These are phyloP conservation scores for Teunomyces aglyptinius DNA, from an alignment of 805 yeast species.

Conservation along the genomic window DNA sequence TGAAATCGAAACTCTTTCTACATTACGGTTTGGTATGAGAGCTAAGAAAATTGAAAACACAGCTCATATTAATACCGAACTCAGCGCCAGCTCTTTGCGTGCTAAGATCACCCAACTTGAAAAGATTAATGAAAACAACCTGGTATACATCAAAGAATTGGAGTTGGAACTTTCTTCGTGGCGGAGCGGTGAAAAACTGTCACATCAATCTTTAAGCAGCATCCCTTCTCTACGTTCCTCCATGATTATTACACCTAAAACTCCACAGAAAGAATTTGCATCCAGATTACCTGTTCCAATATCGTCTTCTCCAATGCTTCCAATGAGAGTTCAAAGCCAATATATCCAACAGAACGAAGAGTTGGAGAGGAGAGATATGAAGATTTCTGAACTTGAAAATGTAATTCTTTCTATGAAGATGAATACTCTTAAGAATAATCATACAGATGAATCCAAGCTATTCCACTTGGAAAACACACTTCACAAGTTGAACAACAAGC, in stretches of 20 bases:
- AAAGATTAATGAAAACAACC: conserved; percentile 27
- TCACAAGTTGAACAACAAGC: conserved; percentile 54
- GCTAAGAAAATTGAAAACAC: conserved; percentile 67
- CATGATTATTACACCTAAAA: conserved; percentile 9
- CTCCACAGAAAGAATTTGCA: conserved; percentile 13
- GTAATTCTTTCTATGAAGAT: conserved; percentile 28
- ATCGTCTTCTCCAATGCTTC: conserved; percentile 8
- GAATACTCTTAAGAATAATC: conserved; percentile 26
- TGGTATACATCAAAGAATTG: conserved; percentile 35
- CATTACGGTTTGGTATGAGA: conserved; percentile 70
- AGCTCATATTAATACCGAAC: conserved; percentile 62
- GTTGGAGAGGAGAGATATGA: conserved; percentile 25
- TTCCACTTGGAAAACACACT: conserved; percentile 57
- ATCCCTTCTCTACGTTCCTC: conserved; percentile 9
- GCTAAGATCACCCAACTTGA: conserved; percentile 37
- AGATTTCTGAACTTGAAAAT: conserved; percentile 31
- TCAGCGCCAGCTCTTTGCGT: conserved; percentile 49
- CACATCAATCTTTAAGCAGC: conserved; percentile 4
- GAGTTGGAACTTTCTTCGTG: conserved; percentile 40
- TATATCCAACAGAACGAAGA: conserved; percentile 16
- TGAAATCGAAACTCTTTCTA: conserved; percentile 64
- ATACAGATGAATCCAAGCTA: conserved; percentile 48
- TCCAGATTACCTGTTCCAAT: conserved; percentile 12
- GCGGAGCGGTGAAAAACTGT: conserved; percentile 28
- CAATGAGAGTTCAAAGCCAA: conserved; percentile 4